phyloP scores from a whole-genome alignment of 345 rosid species.

The Corymbia maculata region DNA sequence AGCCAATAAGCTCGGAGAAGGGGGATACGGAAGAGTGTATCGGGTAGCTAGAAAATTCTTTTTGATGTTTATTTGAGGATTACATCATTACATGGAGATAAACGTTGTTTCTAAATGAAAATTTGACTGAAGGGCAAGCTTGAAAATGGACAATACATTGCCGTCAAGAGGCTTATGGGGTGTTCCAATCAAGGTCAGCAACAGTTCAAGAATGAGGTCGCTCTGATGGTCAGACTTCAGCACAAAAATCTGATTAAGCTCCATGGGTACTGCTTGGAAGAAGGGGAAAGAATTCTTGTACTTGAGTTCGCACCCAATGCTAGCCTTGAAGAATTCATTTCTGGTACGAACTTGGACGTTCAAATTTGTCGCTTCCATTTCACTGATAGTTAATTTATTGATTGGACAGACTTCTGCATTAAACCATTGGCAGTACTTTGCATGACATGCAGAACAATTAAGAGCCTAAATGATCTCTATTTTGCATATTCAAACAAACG shows the following conservation, averaged over 20 bases:
- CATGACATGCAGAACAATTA: background rate
- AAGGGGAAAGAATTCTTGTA: background rate
- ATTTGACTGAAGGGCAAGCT: conserved; percentile 7
- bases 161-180: background rate
- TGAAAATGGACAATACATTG: conserved; percentile 22
- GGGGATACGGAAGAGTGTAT: background rate
- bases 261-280: background rate
- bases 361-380: conserved; percentile 22
- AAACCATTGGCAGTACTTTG: background rate
- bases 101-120: background rate
- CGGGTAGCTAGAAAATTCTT: background rate
- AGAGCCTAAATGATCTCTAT: background rate
- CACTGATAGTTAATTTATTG: background rate
- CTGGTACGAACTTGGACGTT: conserved; percentile 34
- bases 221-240: no score
- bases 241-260: no score
- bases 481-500: background rate
- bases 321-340: background rate
- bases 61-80: background rate
- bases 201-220: no score
- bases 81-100: background rate
- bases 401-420: background rate
- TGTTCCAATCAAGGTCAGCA: background rate
- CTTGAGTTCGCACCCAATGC: background rate
- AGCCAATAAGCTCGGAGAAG: background rate